These are phyloP conservation scores for Tylopilus felleus DNA, from an alignment of 768 basidiomycete species.

Conservation along the genomic window DNA sequence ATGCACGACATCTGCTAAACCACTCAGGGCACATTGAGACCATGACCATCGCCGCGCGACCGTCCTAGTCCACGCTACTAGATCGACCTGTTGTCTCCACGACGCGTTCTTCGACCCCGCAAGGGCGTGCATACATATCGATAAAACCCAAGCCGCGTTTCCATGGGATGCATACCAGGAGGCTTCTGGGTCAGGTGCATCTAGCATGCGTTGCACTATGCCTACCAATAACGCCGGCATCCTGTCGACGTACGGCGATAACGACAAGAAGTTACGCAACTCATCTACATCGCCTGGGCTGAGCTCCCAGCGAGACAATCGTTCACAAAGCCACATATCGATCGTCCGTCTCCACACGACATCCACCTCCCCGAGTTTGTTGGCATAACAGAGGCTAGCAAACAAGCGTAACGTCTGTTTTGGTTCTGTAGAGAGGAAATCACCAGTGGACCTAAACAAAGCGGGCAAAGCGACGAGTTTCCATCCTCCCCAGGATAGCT, in stretches of 20 bases:
- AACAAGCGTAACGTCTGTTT: conserved; percentile 45
- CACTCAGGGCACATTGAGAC: conserved; percentile 54
- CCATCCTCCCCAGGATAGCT: conserved; percentile 76
- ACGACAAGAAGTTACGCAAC: conserved; percentile 50
- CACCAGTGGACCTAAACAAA: conserved; percentile 49
- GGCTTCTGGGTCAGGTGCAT: conserved; percentile 25
- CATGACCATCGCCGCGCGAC: conserved; percentile 53
- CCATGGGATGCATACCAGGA: conserved; percentile 33
- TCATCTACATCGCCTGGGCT: conserved; percentile 44
- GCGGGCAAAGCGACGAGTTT: conserved; percentile 61
- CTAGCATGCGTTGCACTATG: conserved; percentile 44
- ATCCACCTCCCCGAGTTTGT: conserved; percentile 56
- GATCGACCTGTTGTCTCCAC: conserved; percentile 48
- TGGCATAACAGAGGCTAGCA: conserved; percentile 43
- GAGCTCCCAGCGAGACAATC: conserved; percentile 42
- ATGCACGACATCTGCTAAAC: conserved; percentile 46
- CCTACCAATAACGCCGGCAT: conserved; percentile 40
- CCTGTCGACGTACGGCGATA: conserved; percentile 51
- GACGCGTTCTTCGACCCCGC: conserved; percentile 35
- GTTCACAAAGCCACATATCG: conserved; percentile 45
- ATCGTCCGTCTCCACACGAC: conserved; percentile 55
- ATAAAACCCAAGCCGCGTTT: conserved; percentile 54
- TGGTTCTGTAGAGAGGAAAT: conserved; percentile 45
- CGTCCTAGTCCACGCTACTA: conserved; percentile 46
- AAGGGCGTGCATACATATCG: conserved; percentile 56